These are phyloP conservation scores for Lachancea meyersii DNA, from an alignment of 805 yeast genomes.

Conservation along the genomic window DNA sequence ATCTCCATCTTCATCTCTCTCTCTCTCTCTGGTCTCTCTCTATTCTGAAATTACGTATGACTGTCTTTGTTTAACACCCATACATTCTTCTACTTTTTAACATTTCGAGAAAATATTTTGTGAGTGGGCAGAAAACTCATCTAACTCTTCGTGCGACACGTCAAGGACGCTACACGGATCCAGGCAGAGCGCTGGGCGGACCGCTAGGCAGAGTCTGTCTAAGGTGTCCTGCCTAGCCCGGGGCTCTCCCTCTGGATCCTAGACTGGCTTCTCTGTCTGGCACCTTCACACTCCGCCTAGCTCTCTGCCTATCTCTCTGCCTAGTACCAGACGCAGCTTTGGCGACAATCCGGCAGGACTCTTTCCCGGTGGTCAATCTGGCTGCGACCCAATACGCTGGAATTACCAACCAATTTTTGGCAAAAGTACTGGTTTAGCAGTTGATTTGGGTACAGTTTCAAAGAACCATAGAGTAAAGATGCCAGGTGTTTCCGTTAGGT, in stretches of 20 bases:
- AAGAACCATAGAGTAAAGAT: conserved; percentile 43
- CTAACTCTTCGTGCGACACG: too few species aligned
- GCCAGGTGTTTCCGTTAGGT: conserved; percentile 99
- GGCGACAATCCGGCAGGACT: background rate
- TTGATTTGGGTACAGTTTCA: background rate
- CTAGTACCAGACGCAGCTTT: background rate
- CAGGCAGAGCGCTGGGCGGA: too few species aligned
- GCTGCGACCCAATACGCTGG: background rate
- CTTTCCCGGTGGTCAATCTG: background rate
- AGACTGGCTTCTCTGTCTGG: background rate
- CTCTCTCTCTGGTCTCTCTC: too few species aligned
- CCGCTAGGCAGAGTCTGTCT: background rate
- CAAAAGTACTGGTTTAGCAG: conserved; percentile 1
- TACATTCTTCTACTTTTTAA: background rate
- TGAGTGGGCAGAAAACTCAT: too few species aligned
- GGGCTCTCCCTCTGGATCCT: background rate
- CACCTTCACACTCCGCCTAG: background rate
- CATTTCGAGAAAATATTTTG: too few species aligned
- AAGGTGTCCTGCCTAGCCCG: background rate
- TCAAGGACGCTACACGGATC: too few species aligned
- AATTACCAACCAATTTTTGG: conserved; percentile 2
- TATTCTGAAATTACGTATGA: background rate
- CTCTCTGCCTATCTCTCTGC: background rate
- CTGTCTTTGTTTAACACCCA: background rate
- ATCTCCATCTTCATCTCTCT: too few species aligned